Conservation (phyloP, 2,329 filamentous ascomycete species). For the Fusarium hostae region DNA sequence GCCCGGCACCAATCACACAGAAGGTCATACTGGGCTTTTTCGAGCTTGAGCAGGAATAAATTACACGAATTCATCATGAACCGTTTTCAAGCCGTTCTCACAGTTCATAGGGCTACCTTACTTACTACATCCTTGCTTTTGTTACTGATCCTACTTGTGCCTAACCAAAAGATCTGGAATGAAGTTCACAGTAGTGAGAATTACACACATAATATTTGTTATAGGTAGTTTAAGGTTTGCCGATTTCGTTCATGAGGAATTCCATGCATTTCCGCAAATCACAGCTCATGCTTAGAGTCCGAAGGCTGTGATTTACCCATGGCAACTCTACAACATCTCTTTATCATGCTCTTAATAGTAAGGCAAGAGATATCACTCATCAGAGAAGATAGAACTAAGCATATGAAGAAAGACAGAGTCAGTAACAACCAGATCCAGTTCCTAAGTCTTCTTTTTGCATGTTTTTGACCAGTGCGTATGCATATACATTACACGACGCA, state of each 20-base stretch:
- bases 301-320: neutral
- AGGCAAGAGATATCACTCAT: neutral
- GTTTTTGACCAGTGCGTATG: neutral
- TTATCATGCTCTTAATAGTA: neutral
- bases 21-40: neutral
- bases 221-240: neutral
- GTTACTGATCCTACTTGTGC: neutral
- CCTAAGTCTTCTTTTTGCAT: neutral
- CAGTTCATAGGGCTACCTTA: neutral
- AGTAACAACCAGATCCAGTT: neutral
- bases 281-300: neutral
- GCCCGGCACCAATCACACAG: neutral
- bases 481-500: neutral
- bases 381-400: neutral
- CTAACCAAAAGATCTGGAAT: neutral
- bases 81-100: neutral
- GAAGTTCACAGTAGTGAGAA: neutral
- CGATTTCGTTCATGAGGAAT: neutral
- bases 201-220: neutral
- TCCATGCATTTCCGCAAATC: neutral
- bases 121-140: neutral
- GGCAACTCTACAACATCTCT: neutral
- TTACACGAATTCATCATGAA: neutral
- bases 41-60: too few relatives aligned
- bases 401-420: neutral